Evolutionary conservation across 179 eudicot genomes (phyloP), one percentile per base, ranked within the genome.

Genomic region (Dionaea muscipula): DNA sequence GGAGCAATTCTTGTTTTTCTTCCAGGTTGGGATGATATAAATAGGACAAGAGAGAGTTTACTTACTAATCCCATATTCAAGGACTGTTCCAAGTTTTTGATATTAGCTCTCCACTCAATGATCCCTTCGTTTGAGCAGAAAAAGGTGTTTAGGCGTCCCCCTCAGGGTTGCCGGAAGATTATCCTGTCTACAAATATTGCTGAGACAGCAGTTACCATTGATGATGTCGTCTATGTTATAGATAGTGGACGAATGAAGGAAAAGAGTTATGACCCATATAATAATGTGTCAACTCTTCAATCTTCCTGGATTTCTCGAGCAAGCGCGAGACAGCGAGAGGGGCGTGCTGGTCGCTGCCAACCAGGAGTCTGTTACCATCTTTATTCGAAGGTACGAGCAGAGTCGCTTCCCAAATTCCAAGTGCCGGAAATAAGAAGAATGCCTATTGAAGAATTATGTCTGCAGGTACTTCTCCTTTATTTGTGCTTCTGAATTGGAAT

Each of bases 321-420:
- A 26, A 93, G 90, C 66, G 95, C 90, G 36, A 93, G 78, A 77
- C 99, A 93, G 60, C 74, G 99, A 22, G 95, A 93, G 71, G 99
- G 99, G 14, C 94, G 99, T 60, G 99, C 99, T 35, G 99, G 99
- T 39, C 86, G 96, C 4, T 93, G 96, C 74, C 99, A 85, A 58
- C 85, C 96, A 28, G 99, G 99, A 43, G 76, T 88, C 49, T 93
- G 99, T 61, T 93, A 85, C 73, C 99, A 89, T 70, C 82, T 93
- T 15, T 93, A 69, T 69, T 74, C 99, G 19, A 93, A 76, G 70
- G 23, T 76, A 35, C 72, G 85, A 36, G 90, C 90, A 23, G 81
- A 59, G 27, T 85, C 96, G 4, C 63, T 93, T 56, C 75, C 74
- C 21, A 87, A 85, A 48, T 93, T 88, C 72, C 96, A 82, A 72